Evolutionary conservation across 805 yeast genomes (phyloP), one percentile per base, ranked within the genome.

Genomic region (Ogataea methylovora): DNA sequence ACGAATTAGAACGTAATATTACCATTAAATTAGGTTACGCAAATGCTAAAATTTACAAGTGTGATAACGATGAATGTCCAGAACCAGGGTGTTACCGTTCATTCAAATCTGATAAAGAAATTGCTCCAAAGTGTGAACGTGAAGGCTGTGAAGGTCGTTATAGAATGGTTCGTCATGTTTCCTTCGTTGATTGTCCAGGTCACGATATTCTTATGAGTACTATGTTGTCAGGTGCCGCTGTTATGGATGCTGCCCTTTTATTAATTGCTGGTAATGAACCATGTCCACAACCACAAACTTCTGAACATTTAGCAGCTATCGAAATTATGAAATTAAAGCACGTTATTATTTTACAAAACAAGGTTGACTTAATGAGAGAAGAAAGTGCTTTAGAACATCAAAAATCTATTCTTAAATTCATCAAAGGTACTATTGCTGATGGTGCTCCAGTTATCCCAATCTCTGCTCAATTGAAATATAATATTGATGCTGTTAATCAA

Each of bases 171-270:
- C 86, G 99, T 65, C 99, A 92, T 60, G 98, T 92, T 35, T 86
- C 96, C 9, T 94, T 94, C 54, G 98, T 94, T 42, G 99, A 92
- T 71, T 94, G 98, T 71, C 99, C 99, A 41, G 99, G 99, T 63
- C 99, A 92, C 84, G 99, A 92, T 71, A 94, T 92, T 69, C 80
- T 92, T 62, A 92, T 92, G 99, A 87, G 97, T 74, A 92, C 99
- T 47, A 92, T 92, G 99, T 79, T 92, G 76, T 88, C 97, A 30
- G 99, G 99, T 60, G 99, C 99, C 24, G 99, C 99, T 13, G 99
- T 92, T 45, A 92, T 92, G 99, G 99, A 92, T 65, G 99, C 99
- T 37, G 99, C 99, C 3, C 70, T 92, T 42, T 70, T 92, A 56
- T 73, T 92, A 46, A 81, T 92, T 58, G 99, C 98, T 20, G 98